Evolutionary conservation across 352 stramenopile species (phyloP).

Genomic region (Albugo laibachii): DNA sequence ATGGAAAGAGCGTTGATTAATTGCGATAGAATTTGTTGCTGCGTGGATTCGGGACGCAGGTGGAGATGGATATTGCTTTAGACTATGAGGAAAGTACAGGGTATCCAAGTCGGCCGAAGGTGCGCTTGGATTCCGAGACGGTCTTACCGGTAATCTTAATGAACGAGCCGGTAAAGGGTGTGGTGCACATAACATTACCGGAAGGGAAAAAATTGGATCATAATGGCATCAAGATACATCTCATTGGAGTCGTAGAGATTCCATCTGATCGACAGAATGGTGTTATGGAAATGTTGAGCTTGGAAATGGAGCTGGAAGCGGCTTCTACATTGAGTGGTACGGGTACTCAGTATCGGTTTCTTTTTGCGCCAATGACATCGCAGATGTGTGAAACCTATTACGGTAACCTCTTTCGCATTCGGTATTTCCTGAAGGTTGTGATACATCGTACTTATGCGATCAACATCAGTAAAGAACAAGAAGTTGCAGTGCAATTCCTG

Average conservation of each 20-base stretch:
- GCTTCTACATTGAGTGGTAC: not conserved
- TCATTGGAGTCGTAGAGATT: conserved; percentile 82
- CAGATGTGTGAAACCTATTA: conserved; percentile 92
- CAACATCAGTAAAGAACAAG: conserved; percentile 83
- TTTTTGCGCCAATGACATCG: not conserved
- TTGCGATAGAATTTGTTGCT: no score
- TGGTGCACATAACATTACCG: conserved; percentile 50
- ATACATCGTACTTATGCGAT: conserved; percentile 83
- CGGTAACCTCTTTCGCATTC: conserved; percentile 86
- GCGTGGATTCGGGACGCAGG: no score
- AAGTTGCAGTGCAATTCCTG: conserved; percentile 83
- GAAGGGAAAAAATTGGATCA: conserved; percentile 89
- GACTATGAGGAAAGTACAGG: no score
- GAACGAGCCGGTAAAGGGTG: conserved; percentile 39
- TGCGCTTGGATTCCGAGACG: not conserved
- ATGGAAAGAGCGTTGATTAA: no score
- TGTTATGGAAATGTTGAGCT: conserved; percentile 17
- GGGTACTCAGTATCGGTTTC: not conserved
- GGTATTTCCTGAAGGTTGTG: conserved; percentile 91
- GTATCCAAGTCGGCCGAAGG: no score
- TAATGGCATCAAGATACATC: conserved; percentile 89
- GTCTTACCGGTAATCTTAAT: conserved; percentile 30
- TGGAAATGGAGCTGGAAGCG: conserved; percentile 2
- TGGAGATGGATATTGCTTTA: no score
- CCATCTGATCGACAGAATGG: not conserved